Percentiles rank a stretch among this genome's conserved stretches.
These are phyloP conservation scores for Mucor mucedo DNA, from an alignment of 371 early-diverging fungal genomes.

Conservation along the genomic window DNA sequence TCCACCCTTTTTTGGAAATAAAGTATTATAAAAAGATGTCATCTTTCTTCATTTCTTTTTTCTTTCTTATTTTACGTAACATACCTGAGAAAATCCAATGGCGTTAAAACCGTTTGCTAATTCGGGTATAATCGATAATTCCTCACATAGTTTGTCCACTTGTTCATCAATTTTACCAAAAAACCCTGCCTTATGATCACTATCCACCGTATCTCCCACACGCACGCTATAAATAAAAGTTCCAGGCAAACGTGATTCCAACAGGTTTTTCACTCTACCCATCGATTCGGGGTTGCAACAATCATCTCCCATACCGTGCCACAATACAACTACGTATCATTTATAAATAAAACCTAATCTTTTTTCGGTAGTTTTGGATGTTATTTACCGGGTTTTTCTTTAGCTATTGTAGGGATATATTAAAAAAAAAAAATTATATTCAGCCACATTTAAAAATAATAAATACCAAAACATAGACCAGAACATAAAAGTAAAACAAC, in stretches of 20 bases:
- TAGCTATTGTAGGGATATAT: neutral
- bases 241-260: slow-evolving; percentile 64
- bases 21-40: slow-evolving; percentile 11
- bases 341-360: neutral
- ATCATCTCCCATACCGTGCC: slow-evolving; percentile 94
- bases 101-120: slow-evolving; percentile 83
- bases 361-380: neutral
- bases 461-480: slow-evolving; percentile 17
- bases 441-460: slow-evolving; percentile 15
- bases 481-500: slow-evolving; percentile 8
- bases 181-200: slow-evolving; percentile 82
- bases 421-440: slow-evolving; percentile 6
- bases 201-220: slow-evolving; percentile 62
- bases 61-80: neutral
- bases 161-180: slow-evolving; percentile 83
- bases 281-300: slow-evolving; percentile 77
- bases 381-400: slow-evolving; percentile 19
- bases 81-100: slow-evolving; percentile 93
- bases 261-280: slow-evolving; percentile 58
- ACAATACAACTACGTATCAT: slow-evolving; percentile 62
- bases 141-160: slow-evolving; percentile 63
- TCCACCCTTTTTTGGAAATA: slow-evolving; percentile 49
- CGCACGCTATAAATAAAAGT: slow-evolving; percentile 79
- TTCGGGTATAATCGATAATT: slow-evolving; percentile 57
- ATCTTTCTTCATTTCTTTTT: slow-evolving; percentile 5